Evolutionary conservation across 306 rosid species (phyloP).

Genomic region (Begonia peltatifolia): DNA sequence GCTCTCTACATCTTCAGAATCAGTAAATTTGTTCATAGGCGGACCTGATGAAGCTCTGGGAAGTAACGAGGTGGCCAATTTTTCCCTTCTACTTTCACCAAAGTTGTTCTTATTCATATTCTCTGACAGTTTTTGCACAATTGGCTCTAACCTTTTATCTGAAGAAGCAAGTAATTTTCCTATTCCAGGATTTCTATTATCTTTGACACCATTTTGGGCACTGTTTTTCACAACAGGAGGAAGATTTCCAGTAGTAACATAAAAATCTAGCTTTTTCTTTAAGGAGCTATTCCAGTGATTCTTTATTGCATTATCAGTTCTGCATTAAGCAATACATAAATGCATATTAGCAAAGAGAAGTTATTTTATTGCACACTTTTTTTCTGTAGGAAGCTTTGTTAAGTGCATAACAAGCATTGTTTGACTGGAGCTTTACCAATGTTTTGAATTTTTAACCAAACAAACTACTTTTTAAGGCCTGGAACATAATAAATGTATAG

Average conservation of each 20-base stretch:
- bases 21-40: constrained; percentile 44
- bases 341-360: too few species aligned
- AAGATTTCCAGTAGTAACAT: constrained; percentile 81
- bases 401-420: too few species aligned
- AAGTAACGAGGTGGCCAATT: constrained; percentile 39
- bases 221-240: constrained; percentile 58
- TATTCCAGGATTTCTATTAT: constrained; percentile 29
- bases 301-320: constrained; percentile 97
- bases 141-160: constrained; percentile 40
- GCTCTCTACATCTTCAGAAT: constrained; percentile 49
- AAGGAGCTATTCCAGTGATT: constrained; percentile 99
- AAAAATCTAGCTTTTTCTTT: constrained; percentile 84
- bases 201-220: constrained; percentile 45
- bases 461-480: neutral
- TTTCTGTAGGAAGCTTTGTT: too few species aligned
- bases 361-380: too few species aligned
- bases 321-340: constrained; percentile 15
- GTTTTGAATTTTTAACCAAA: neutral
- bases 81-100: constrained; percentile 51
- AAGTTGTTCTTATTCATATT: constrained; percentile 32
- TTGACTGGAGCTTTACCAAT: too few species aligned
- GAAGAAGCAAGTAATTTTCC: constrained; percentile 30
- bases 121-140: constrained; percentile 60
- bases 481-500: neutral
- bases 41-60: constrained; percentile 30